Conservation (phyloP, 2,329 filamentous ascomycete genomes). For the Fusarium sp. region DNA sequence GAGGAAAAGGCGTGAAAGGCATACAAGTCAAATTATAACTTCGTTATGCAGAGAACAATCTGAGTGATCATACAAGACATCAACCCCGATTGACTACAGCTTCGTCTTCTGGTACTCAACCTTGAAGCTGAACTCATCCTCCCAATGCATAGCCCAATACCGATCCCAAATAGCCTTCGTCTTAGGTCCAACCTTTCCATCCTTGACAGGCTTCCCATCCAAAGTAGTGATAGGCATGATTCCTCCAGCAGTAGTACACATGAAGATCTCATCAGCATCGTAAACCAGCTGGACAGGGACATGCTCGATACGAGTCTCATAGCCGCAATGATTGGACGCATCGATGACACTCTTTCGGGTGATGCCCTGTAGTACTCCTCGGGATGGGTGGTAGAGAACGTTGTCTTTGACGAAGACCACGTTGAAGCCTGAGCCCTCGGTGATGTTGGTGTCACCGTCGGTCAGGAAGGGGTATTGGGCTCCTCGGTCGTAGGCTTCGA, state of each 20-base stretch:
- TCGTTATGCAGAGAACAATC: background rate
- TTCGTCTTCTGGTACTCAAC: conserved; percentile 16
- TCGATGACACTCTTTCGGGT: conserved; percentile 62
- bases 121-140: conserved; percentile 32
- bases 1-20: background rate
- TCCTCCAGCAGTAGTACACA: conserved; percentile 64
- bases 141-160: conserved; percentile 51
- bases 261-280: conserved; percentile 60
- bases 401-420: conserved; percentile 59
- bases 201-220: conserved; percentile 55
- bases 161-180: conserved; percentile 62
- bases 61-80: background rate
- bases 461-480: conserved; percentile 61
- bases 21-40: background rate
- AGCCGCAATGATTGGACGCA: conserved; percentile 51
- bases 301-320: conserved; percentile 40
- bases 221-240: conserved; percentile 63
- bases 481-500: conserved; percentile 60
- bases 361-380: conserved; percentile 60
- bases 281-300: conserved; percentile 45
- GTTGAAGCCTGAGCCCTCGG: conserved; percentile 63
- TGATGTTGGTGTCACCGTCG: conserved; percentile 61
- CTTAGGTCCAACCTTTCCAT: conserved; percentile 57
- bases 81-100: background rate
- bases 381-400: conserved; percentile 57